These are phyloP conservation scores for Akanthomyces lecanii DNA, from an alignment of 2,329 filamentous ascomycete species.

Conservation along the genomic window DNA sequence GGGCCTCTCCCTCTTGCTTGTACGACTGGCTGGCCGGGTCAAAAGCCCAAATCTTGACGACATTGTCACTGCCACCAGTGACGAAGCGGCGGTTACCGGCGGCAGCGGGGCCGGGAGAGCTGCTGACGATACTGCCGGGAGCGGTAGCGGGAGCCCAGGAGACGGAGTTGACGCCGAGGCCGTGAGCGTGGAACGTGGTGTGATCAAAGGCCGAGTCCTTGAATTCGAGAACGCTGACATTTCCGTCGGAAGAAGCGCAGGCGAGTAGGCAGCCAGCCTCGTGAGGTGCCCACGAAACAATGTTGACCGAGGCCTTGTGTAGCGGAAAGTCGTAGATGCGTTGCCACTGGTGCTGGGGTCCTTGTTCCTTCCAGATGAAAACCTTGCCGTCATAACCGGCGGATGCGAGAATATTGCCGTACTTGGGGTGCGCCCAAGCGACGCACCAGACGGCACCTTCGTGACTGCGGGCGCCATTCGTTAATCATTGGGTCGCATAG, in stretches of 20 bases:
- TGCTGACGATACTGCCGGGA: conserved; percentile 80
- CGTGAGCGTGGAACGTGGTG: conserved; percentile 85
- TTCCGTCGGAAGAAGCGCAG: conserved; percentile 89
- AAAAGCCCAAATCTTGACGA: conserved; percentile 89
- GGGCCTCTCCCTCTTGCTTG: conserved; percentile 57
- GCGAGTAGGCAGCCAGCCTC: conserved; percentile 92
- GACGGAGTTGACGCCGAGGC: conserved; percentile 90
- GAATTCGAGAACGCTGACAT: conserved; percentile 92
- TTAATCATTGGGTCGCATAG: conserved; percentile 18
- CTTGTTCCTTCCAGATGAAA: conserved; percentile 93
- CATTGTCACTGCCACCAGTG: conserved; percentile 89
- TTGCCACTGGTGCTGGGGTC: conserved; percentile 60
- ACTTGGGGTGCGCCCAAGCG: conserved; percentile 97
- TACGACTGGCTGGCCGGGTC: conserved; percentile 59
- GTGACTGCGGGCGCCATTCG: conserved; percentile 54
- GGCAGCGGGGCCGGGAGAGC: conserved; percentile 55
- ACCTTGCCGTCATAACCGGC: conserved; percentile 97
- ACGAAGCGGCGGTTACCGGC: conserved; percentile 77
- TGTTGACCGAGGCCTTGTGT: conserved; percentile 95
- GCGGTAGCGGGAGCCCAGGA: conserved; percentile 87
- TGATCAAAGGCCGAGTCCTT: conserved; percentile 92
- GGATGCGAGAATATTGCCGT: conserved; percentile 94
- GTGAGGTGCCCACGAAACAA: conserved; percentile 95
- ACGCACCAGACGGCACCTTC: conserved; percentile 98
- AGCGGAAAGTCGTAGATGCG: conserved; percentile 89